Conservation (phyloP, 176 grass and related monocot genomes). For the Ananas comosus region DNA sequence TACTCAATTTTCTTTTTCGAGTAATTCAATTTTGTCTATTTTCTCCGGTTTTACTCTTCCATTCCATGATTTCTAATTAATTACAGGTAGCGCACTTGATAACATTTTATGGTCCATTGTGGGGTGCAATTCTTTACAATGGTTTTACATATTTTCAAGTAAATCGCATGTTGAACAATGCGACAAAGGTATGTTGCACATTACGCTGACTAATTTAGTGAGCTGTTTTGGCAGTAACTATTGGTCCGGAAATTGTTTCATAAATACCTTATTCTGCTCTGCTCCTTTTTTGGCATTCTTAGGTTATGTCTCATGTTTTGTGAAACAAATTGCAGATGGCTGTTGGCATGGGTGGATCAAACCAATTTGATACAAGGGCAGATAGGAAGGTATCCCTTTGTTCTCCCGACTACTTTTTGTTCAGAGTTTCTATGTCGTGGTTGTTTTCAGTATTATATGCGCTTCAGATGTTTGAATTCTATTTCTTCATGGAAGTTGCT, state of each 20-base stretch:
- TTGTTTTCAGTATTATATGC: background rate
- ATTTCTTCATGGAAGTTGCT: background rate
- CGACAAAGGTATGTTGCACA: conserved; percentile 52
- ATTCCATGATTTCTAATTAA: background rate
- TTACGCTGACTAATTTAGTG: conserved; percentile 2
- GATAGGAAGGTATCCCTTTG: conserved; percentile 55
- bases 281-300: conserved; percentile 8
- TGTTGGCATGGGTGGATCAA: conserved; percentile 71
- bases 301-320: background rate
- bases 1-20: background rate
- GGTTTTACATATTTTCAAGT: conserved; percentile 93
- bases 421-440: background rate
- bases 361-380: conserved; percentile 60
- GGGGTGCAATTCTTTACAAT: conserved; percentile 97
- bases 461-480: background rate
- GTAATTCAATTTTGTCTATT: background rate
- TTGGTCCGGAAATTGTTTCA: conserved; percentile 11
- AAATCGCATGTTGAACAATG: conserved; percentile 87
- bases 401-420: background rate
- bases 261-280: conserved; percentile 17
- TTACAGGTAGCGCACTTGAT: conserved; percentile 70
- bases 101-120: conserved; percentile 93
- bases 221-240: conserved; percentile 9
- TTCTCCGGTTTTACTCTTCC: conserved; percentile 8
- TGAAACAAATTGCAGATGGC: conserved; percentile 61